Conservation (phyloP, 345 rosid genomes). For the Trapa bicornis region DNA sequence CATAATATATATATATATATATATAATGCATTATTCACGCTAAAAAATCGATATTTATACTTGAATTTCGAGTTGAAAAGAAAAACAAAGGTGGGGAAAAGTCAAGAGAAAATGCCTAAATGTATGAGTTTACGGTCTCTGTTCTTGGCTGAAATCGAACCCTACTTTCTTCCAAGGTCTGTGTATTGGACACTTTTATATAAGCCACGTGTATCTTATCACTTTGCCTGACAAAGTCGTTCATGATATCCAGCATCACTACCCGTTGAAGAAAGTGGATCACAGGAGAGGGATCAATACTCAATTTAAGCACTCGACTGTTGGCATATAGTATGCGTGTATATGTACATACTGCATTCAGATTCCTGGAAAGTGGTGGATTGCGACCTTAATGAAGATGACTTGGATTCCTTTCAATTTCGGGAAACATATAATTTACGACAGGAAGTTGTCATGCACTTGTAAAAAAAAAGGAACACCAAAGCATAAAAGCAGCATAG, state of each 20-base stretch:
- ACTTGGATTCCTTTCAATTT: background rate
- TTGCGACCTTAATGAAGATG: constrained; percentile 1
- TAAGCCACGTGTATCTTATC: background rate
- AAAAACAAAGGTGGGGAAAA: too few species aligned
- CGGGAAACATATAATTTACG: background rate
- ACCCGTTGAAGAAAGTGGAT: background rate
- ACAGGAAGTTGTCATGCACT: background rate
- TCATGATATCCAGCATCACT: background rate
- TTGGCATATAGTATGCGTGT: background rate
- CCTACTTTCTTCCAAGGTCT: background rate
- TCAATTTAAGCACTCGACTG: background rate
- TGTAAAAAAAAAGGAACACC: background rate
- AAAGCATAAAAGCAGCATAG: background rate
- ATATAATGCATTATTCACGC: background rate
- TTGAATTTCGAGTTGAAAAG: too few species aligned
- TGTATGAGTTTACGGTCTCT: too few species aligned
- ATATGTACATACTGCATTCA: background rate
- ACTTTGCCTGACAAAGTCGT: background rate
- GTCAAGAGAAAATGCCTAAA: too few species aligned
- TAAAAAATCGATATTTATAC: background rate
- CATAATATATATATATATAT: background rate
- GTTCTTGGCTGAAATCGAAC: background rate
- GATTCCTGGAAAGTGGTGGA: background rate
- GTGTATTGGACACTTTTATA: background rate
- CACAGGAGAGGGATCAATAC: background rate